Base-by-base conservation (phyloP, 2,329 filamentous ascomycete species). In the Epichloe gansuensis region DNA sequence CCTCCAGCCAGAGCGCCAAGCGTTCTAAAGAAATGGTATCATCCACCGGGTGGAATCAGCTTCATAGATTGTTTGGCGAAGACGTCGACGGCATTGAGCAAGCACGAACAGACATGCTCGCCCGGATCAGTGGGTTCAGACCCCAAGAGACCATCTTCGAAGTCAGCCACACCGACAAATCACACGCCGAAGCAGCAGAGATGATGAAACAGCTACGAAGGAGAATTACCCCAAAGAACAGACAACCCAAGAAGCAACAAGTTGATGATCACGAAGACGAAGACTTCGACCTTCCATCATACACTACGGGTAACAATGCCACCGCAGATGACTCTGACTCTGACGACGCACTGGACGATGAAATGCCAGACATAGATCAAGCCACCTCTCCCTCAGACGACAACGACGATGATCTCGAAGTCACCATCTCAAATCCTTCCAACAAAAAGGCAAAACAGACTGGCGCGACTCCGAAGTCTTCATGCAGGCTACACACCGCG, bases 111-210 rank as follows among this genome's bases (percentile, higher is more conserved):
- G 83, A 86, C 49, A 95, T 98, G 88, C 74, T 98, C 34, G 88
- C 89, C 35, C 81, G 84, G 54, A 88, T 98, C 53, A 91, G 88
- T 61, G 85, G 86, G 2, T 98, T 93, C 71, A 82, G 88, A 60
- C 93, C 94, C 0, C 77, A 84, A 44, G 93, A 98, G 69, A 97
- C 91, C 0, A 88, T 98, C n/a, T 98, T 98, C 61, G 93, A 98
- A 68, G 84, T 96, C 57, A 86, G 87, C 6, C 82, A 85, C 59
- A 80, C 83, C 55, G 85, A 83, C 41, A 85, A 86, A 58, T 75
- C 74, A 2, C 75, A 74, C 39, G 75, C 71, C 48, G 82, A 85
- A 63, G 84, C 86, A 6, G 85, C 84, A 2, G 85, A 89, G 56
- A 74, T 91, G 35, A 88, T 93, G 81, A 83, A 82, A 60, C 78